Percentiles rank a stretch among this genome's conserved stretches.
Evolutionary conservation across 2,329 filamentous ascomycete genomes (phyloP).

Genomic region (Colletotrichum melonis): DNA sequence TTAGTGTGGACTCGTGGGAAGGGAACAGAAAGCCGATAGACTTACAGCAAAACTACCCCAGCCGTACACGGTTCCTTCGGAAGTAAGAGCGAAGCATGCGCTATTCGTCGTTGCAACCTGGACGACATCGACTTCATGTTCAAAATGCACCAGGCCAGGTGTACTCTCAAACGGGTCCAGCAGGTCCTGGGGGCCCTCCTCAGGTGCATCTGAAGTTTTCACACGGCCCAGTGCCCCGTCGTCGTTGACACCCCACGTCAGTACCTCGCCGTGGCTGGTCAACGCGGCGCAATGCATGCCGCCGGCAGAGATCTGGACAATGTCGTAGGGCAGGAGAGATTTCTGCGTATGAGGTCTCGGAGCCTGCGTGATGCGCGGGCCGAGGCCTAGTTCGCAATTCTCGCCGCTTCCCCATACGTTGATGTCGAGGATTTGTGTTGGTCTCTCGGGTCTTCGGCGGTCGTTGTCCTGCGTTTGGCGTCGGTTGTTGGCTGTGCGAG

Average conservation of each 20-base stretch:
- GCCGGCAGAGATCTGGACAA: slow-evolving; percentile 72
- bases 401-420: slow-evolving; percentile 34
- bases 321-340: slow-evolving; percentile 63
- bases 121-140: slow-evolving; percentile 64
- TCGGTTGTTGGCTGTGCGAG: neutral
- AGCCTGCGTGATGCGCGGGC: slow-evolving; percentile 7
- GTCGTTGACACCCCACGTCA: slow-evolving; percentile 77
- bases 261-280: slow-evolving; percentile 70
- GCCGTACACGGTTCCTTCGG: slow-evolving; percentile 71
- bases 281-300: slow-evolving; percentile 73
- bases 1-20: neutral
- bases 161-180: slow-evolving; percentile 58
- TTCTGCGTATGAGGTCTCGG: slow-evolving; percentile 57
- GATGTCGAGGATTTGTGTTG: slow-evolving; percentile 12
- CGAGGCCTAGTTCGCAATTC: slow-evolving; percentile 29
- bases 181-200: slow-evolving; percentile 53
- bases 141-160: slow-evolving; percentile 62
- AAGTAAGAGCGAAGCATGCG: slow-evolving; percentile 71
- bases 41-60: slow-evolving; percentile 73
- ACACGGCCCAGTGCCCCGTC: slow-evolving; percentile 72
- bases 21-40: neutral
- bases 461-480: too few species aligned
- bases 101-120: slow-evolving; percentile 72
- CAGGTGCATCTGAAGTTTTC: slow-evolving; percentile 49
- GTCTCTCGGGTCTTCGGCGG: neutral